Evolutionary conservation across 1,139 yeast species (phyloP).

Genomic region (Candida gigantensis): DNA sequence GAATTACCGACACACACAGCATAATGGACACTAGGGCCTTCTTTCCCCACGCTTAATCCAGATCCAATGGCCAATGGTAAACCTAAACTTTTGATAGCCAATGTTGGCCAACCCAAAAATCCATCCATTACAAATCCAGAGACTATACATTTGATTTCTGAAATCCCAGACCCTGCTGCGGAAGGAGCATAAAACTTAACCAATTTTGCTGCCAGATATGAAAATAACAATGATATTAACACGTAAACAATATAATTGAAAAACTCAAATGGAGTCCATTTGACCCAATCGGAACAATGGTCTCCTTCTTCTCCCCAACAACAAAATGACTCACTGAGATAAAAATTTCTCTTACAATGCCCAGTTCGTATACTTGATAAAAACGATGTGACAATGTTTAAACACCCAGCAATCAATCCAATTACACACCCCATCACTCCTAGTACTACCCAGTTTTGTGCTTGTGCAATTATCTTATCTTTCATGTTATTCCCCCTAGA

Average conservation of each 20-base stretch:
- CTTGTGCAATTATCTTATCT: constrained; percentile 42
- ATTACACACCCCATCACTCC: constrained; percentile 73
- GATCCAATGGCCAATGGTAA: constrained; percentile 85
- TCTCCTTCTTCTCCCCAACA: constrained; percentile 66
- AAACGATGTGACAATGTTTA: constrained; percentile 84
- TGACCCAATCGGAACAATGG: constrained; percentile 55
- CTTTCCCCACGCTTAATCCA: constrained; percentile 80
- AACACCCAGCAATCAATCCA: constrained; percentile 79
- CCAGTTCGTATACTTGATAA: constrained; percentile 80
- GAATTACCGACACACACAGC: constrained; percentile 81
- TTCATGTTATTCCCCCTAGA: constrained; percentile 20
- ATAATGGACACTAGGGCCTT: constrained; percentile 85
- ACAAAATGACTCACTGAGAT: constrained; percentile 75
- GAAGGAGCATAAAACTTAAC: constrained; percentile 78
- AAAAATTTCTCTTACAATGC: constrained; percentile 67
- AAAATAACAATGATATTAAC: constrained; percentile 58
- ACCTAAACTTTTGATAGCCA: constrained; percentile 73
- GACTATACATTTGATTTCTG: constrained; percentile 93
- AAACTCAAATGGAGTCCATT: constrained; percentile 48
- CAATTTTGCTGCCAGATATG: constrained; percentile 62
- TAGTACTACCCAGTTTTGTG: constrained; percentile 74
- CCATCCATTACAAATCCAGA: constrained; percentile 85
- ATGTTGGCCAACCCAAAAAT: constrained; percentile 73
- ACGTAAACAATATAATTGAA: constrained; percentile 63
- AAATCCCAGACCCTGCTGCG: constrained; percentile 97